These are phyloP conservation scores for Colletotrichum falcatum DNA, from an alignment of 2,329 filamentous ascomycete genomes.

Conservation along the genomic window DNA sequence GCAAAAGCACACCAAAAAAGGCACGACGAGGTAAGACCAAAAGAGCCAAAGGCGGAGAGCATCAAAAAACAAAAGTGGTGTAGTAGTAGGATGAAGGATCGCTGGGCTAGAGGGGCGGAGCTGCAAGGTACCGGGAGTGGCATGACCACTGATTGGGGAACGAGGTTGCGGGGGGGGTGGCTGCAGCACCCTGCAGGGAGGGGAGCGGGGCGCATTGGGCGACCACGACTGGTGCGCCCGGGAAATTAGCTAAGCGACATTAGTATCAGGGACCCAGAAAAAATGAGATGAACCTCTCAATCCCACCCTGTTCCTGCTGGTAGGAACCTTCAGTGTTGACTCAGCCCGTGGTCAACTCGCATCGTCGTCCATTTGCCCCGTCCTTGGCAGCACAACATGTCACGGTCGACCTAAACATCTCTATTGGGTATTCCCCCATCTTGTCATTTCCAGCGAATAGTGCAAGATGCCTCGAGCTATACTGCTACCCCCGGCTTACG, in stretches of 20 bases:
- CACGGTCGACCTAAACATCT: constrained; percentile 14
- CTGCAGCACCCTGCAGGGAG: constrained; percentile 11
- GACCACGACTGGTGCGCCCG: constrained; percentile 19
- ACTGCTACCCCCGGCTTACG: background rate
- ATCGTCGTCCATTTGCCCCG: constrained; percentile 16
- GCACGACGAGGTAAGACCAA: background rate
- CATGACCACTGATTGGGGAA: constrained; percentile 29
- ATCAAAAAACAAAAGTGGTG: background rate
- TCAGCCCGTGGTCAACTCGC: background rate
- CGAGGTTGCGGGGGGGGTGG: constrained; percentile 19
- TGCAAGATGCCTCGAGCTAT: background rate
- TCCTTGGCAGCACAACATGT: constrained; percentile 23
- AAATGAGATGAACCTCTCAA: constrained; percentile 38
- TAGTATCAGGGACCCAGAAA: constrained; percentile 34
- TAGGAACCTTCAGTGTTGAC: constrained; percentile 4
- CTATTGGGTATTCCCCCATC: too few species aligned
- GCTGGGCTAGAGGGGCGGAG: constrained; percentile 26
- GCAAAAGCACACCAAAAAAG: background rate
- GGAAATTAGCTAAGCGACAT: constrained; percentile 44
- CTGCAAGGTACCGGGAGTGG: constrained; percentile 37
- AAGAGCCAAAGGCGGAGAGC: background rate
- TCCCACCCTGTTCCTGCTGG: background rate
- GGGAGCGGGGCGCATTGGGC: background rate
- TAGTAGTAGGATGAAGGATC: background rate
- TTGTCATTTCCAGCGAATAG: background rate